Evolutionary conservation across 129 eudicot species (phyloP).

Genomic region (Flaveria ramosissima): DNA sequence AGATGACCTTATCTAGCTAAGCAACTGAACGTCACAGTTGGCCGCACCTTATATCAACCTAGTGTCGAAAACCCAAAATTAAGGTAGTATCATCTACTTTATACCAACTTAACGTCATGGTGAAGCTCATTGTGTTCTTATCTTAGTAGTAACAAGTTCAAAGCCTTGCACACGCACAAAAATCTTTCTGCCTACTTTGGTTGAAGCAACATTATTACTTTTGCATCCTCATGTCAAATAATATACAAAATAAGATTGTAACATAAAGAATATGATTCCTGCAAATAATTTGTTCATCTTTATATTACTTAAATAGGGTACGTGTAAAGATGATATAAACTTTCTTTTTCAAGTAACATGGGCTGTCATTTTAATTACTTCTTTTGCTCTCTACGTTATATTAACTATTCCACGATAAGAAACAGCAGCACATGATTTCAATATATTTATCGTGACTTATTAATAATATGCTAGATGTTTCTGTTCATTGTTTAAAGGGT

Average conservation of each 20-base stretch:
- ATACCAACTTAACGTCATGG: no score
- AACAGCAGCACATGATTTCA: slow-evolving; percentile 5
- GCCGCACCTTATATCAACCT: no score
- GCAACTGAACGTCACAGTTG: no score
- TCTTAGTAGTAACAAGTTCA: no score
- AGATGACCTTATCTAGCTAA: no score
- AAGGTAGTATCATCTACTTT: no score
- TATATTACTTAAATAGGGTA: background rate
- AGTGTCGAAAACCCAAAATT: no score
- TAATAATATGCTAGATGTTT: background rate
- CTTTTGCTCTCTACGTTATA: slow-evolving; percentile 11
- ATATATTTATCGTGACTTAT: background rate
- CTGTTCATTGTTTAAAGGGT: background rate
- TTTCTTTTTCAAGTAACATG: slow-evolving; percentile 33
- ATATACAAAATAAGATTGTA: background rate
- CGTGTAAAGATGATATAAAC: slow-evolving; percentile 28
- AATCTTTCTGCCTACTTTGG: background rate
- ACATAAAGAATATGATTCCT: slow-evolving; percentile 7
- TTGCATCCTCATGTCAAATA: background rate
- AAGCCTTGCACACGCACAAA: no score
- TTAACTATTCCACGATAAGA: slow-evolving; percentile 12
- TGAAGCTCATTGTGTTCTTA: no score
- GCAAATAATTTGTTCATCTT: background rate
- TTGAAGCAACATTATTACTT: background rate
- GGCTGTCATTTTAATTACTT: slow-evolving; percentile 18